Percentiles rank a stretch among this genome's conserved stretches.
Conservation (phyloP, 345 rosid genomes). For the Dipteronia dyeriana region DNA sequence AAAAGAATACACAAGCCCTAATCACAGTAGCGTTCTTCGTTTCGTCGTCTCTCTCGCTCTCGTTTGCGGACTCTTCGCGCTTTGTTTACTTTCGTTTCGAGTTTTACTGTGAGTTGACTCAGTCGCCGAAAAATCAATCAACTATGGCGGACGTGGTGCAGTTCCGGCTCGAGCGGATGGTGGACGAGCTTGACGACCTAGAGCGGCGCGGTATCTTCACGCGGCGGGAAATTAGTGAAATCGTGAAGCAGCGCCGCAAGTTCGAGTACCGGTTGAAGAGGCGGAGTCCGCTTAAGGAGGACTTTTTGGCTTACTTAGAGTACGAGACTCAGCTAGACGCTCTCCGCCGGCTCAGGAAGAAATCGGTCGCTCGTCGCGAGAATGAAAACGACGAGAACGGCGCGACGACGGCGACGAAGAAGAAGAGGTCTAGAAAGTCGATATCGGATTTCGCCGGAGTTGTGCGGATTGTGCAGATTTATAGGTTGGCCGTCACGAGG, state of each 20-base stretch:
- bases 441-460: conserved; percentile 70
- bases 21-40: not conserved
- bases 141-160: conserved; percentile 94
- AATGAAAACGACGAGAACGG: conserved; percentile 30
- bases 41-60: not conserved
- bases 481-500: conserved; percentile 69
- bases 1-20: not conserved
- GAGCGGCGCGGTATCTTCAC: conserved; percentile 72
- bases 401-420: conserved; percentile 35
- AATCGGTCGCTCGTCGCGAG: conserved; percentile 39
- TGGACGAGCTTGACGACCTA: conserved; percentile 86
- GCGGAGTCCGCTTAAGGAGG: conserved; percentile 85
- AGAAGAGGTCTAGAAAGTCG: conserved; percentile 43
- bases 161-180: conserved; percentile 96
- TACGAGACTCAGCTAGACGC: conserved; percentile 75
- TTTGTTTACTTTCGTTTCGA: not conserved
- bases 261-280: conserved; percentile 92
- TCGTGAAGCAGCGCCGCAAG: conserved; percentile 85
- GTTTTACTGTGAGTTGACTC: not conserved
- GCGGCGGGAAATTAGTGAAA: conserved; percentile 71
- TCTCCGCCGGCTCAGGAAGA: conserved; percentile 75
- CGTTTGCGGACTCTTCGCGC: not conserved
- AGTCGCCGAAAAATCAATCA: not conserved
- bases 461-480: conserved; percentile 65
- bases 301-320: conserved; percentile 76